Conservation (phyloP, 2,329 filamentous ascomycete species). For the Fusarium neocosmosporiellum region DNA sequence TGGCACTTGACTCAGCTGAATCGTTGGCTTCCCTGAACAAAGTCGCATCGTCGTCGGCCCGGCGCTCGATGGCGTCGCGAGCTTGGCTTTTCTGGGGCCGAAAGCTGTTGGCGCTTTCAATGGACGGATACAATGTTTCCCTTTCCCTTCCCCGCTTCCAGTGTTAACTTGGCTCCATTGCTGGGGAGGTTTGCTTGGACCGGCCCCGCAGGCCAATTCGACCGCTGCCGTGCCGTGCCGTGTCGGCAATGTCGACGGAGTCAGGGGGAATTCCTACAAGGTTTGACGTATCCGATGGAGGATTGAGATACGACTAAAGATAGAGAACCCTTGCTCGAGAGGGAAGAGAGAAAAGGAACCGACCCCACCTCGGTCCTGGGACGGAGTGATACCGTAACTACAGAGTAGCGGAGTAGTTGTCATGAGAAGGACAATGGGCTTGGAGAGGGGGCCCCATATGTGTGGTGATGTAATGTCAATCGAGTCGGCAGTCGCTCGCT, state of each 20-base stretch:
- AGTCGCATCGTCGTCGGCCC: constrained; percentile 9
- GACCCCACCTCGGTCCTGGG: constrained; percentile 8
- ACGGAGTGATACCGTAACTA: constrained; percentile 10
- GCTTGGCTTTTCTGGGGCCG: constrained; percentile 26
- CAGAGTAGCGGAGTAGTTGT: neutral
- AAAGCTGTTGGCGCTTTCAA: constrained; percentile 3
- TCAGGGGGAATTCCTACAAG: constrained; percentile 1
- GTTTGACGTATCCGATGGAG: constrained; percentile 1
- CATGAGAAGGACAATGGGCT: constrained; percentile 7
- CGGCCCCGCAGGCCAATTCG: constrained; percentile 35
- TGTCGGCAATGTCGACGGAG: neutral
- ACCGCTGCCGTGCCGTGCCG: neutral
- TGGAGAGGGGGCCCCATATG: constrained; percentile 16
- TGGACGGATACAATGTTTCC: neutral
- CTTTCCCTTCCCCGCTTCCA: constrained; percentile 8
- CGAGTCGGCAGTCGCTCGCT: neutral
- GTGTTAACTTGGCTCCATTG: neutral
- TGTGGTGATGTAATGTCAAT: constrained; percentile 27
- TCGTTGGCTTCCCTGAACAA: constrained; percentile 21
- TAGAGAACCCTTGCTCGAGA: constrained; percentile 5
- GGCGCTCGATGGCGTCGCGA: constrained; percentile 9
- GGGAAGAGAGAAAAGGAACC: neutral
- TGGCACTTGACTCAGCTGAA: constrained; percentile 34
- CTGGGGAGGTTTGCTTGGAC: constrained; percentile 15
- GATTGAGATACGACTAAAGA: constrained; percentile 8